phyloP scores from a whole-genome alignment of 768 basidiomycete genomes.

The Leccinum barrowsii region DNA sequence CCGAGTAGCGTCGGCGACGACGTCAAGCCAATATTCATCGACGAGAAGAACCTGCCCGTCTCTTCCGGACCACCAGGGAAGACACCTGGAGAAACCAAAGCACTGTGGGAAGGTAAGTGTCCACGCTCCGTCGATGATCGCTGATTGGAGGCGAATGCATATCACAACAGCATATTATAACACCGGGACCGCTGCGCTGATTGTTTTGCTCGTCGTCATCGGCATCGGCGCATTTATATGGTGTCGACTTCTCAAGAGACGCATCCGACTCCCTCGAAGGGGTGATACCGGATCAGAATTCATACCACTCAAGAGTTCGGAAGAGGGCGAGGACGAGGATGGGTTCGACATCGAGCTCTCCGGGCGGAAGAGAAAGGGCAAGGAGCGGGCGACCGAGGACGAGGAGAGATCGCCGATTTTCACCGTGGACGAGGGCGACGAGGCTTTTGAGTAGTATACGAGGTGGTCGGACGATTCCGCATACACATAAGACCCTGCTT shows the following conservation, averaged over 20 bases:
- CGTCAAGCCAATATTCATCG: slow-evolving; percentile 60
- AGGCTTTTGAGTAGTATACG: slow-evolving; percentile 24
- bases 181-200: slow-evolving; percentile 82
- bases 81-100: slow-evolving; percentile 73
- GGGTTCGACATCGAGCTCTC: slow-evolving; percentile 42
- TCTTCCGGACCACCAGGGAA: slow-evolving; percentile 42
- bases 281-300: slow-evolving; percentile 50
- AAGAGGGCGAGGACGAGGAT: slow-evolving; percentile 38
- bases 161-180: slow-evolving; percentile 80
- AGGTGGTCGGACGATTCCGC: slow-evolving; percentile 11
- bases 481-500: not conserved
- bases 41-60: slow-evolving; percentile 38
- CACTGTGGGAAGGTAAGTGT: slow-evolving; percentile 83
- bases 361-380: slow-evolving; percentile 42
- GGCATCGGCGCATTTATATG: slow-evolving; percentile 75
- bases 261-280: slow-evolving; percentile 23
- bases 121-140: not conserved
- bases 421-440: slow-evolving; percentile 54
- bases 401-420: slow-evolving; percentile 43
- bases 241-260: slow-evolving; percentile 47
- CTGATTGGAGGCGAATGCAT: not conserved
- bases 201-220: slow-evolving; percentile 68
- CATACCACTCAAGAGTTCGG: slow-evolving; percentile 56
- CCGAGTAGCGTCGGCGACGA: slow-evolving; percentile 76
- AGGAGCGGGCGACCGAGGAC: slow-evolving; percentile 39